These are phyloP conservation scores for Rhizopogon salebrosus DNA, from an alignment of 768 basidiomycete species.

Conservation along the genomic window DNA sequence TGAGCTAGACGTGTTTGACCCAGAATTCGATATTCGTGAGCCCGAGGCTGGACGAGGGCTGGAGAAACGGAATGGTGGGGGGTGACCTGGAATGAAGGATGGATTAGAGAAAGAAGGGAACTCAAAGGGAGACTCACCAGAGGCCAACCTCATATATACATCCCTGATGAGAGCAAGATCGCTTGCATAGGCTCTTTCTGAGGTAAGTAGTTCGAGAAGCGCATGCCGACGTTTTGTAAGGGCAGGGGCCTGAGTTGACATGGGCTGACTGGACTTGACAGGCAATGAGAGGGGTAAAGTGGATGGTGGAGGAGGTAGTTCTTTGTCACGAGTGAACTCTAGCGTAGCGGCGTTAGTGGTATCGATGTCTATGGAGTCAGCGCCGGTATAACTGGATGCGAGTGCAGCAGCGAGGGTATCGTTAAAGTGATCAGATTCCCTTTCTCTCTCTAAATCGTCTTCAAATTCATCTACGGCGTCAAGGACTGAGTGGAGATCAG, in stretches of 20 bases:
- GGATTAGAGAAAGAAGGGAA: constrained; percentile 8
- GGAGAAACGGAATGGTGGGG: constrained; percentile 31
- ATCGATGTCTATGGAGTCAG: neutral
- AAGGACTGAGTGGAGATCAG: constrained; percentile 9
- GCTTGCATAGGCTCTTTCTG: constrained; percentile 78
- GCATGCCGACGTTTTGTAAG: constrained; percentile 74
- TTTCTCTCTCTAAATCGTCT: constrained; percentile 1
- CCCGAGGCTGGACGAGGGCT: constrained; percentile 22
- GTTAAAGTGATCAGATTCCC: neutral
- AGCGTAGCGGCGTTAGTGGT: neutral
- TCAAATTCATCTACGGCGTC: neutral
- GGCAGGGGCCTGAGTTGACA: constrained; percentile 23
- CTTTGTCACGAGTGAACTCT: constrained; percentile 19
- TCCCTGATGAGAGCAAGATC: constrained; percentile 76
- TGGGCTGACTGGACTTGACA: neutral
- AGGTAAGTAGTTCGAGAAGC: constrained; percentile 69
- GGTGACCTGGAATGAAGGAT: constrained; percentile 29
- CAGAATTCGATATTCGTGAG: constrained; percentile 10
- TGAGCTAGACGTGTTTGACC: neutral
- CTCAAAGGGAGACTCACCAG: constrained; percentile 44
- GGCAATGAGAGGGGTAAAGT: neutral
- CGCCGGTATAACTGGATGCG: neutral
- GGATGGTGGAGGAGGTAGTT: constrained; percentile 23
- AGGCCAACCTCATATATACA: constrained; percentile 73
- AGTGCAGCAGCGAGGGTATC: neutral